Percentiles rank a stretch among this genome's conserved stretches.
Conservation (phyloP, 2,329 filamentous ascomycete species). For the Xylaria sp. region DNA sequence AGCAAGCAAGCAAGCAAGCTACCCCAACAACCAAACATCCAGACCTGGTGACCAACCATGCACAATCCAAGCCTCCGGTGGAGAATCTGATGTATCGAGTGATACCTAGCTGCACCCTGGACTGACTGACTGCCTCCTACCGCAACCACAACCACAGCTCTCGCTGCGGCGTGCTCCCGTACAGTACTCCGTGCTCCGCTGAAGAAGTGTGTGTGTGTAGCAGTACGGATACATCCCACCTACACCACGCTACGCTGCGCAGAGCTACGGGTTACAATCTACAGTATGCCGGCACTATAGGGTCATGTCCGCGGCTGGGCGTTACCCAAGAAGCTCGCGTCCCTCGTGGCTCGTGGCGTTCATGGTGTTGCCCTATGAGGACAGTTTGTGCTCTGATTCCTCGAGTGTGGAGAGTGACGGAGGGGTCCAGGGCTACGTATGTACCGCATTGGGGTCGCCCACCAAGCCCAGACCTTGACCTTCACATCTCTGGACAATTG, state of each 20-base stretch:
- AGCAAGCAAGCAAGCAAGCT: not conserved
- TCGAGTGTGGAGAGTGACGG: conserved; percentile 12
- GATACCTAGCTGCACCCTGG: not conserved
- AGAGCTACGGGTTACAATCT: not conserved
- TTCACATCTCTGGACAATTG: conserved; percentile 15
- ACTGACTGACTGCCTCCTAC: not conserved
- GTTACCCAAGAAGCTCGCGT: conserved; percentile 9
- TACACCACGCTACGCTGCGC: no score
- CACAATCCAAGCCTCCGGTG: conserved; percentile 10
- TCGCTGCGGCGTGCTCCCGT: not conserved
- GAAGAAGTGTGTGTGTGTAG: conserved; percentile 1
- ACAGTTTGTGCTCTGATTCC: conserved; percentile 5
- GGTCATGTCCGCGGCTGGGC: conserved; percentile 10
- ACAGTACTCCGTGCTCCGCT: no score
- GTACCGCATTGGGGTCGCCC: conserved; percentile 13
- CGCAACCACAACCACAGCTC: not conserved
- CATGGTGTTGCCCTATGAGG: conserved; percentile 14
- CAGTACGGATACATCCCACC: not conserved
- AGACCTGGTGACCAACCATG: conserved; percentile 18
- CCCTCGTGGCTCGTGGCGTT: conserved; percentile 10
- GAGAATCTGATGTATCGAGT: conserved; percentile 8
- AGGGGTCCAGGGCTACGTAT: conserved; percentile 4
- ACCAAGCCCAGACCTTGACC: conserved; percentile 19
- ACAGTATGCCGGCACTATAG: conserved; percentile 13
- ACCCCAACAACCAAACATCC: conserved; percentile 14